Evolutionary conservation across 495 filamentous ascomycete species (phyloP), one percentile per base, ranked within the genome.

Genomic region (Talaromyces stipitatus): DNA sequence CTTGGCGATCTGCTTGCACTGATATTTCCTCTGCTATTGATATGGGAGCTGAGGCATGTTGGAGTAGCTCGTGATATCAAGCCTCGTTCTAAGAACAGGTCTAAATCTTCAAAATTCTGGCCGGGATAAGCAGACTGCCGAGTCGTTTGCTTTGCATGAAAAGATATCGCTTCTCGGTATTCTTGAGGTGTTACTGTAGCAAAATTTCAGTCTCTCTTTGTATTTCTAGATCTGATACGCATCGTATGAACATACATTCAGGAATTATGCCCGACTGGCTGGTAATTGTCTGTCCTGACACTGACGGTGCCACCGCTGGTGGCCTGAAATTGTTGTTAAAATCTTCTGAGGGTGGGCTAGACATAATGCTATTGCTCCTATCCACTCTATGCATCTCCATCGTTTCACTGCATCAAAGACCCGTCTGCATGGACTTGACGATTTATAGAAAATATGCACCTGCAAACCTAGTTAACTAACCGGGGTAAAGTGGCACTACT

Each of bases 81-180:
- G 6, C 23, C 14, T 12, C 22, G 20, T 53, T 45, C 27, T 8
- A 58, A 28, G 26, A 29, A 58, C 12, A 23, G 22, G 4, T 27
- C 56, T 12, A 58, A 47, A 32, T 41, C 50, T 23, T 33, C 56
- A 36, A 58, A 54, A 26, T 54, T 55, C 12, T 32, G 23, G 16
- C 56, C 56, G 9, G 56, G 56, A 32, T 58, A 58, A 53, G 53
- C 24, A 3, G 56, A 54, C n/a, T 52, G 14, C 4, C 28, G 45
- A 7, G 29, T 58, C 11, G 45, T 32, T 32, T 58, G 43, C 28
- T 53, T 53, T 20, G 56, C 24, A 18, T 58, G 56, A 14, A 32
- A 47, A 12, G 20, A 14, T 20, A 58, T 50, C 11, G 56, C 47
- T 22, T 54, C 29, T 16, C 23, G 48, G 50, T 58, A 58, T 32